phyloP scores from a whole-genome alignment of 2,329 filamentous ascomycete species.

The Lachnellula suecica region DNA sequence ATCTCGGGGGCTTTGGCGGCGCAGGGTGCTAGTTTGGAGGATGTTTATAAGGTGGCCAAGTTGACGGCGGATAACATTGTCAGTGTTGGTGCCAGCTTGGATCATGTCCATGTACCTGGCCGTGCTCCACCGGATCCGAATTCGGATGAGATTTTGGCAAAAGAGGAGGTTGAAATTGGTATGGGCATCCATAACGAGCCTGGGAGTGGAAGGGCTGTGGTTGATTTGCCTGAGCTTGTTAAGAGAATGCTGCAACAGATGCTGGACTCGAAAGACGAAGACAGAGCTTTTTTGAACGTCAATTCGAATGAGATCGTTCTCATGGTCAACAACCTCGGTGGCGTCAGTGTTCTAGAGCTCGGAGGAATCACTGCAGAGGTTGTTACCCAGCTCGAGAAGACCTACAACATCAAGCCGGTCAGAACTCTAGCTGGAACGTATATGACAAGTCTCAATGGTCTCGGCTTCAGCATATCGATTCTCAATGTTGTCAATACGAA shows the following conservation, averaged over 20 bases:
- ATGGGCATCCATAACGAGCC: slow-evolving; percentile 74
- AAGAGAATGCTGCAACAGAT: slow-evolving; percentile 65
- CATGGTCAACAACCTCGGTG: slow-evolving; percentile 69
- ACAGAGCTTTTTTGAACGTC: slow-evolving; percentile 61
- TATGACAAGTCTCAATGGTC: slow-evolving; percentile 70
- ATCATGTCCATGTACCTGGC: slow-evolving; percentile 92
- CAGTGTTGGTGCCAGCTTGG: slow-evolving; percentile 80
- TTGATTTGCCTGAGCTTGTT: slow-evolving; percentile 48
- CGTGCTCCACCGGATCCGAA: slow-evolving; percentile 54
- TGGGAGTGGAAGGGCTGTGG: slow-evolving; percentile 50
- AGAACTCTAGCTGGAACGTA: slow-evolving; percentile 65
- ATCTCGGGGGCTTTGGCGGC: slow-evolving; percentile 82
- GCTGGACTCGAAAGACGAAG: slow-evolving; percentile 59
- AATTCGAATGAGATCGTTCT: slow-evolving; percentile 61
- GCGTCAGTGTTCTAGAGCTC: slow-evolving; percentile 65
- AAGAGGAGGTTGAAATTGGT: slow-evolving; percentile 61
- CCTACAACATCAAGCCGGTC: slow-evolving; percentile 59
- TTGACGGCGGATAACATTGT: slow-evolving; percentile 74
- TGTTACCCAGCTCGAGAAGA: slow-evolving; percentile 55
- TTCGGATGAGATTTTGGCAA: slow-evolving; percentile 54
- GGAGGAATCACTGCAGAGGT: slow-evolving; percentile 68
- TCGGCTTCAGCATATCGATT: slow-evolving; percentile 69
- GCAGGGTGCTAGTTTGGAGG: slow-evolving; percentile 62
- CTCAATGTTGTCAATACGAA: slow-evolving; percentile 59
- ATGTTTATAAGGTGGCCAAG: slow-evolving; percentile 72